Evolutionary conservation across 257 asterid species (phyloP).

Genomic region (Nyctanthes arbortristis): DNA sequence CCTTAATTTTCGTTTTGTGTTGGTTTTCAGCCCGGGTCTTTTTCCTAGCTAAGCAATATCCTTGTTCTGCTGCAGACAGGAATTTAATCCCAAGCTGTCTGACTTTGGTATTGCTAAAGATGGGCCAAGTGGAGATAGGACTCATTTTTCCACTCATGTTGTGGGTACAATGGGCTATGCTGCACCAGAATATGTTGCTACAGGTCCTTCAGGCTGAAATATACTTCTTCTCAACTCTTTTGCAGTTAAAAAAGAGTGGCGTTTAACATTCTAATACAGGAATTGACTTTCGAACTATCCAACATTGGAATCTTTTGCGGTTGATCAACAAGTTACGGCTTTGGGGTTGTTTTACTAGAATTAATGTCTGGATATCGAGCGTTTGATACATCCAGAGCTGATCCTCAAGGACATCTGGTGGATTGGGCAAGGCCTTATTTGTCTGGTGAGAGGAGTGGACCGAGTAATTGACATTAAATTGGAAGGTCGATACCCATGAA

Average conservation of each 20-base stretch:
- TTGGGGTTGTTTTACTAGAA: too few relatives aligned
- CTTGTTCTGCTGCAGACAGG: slow-evolving; percentile 3
- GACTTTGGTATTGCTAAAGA: background rate
- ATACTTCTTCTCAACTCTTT: background rate
- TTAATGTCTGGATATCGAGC: too few relatives aligned
- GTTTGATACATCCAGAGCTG: too few relatives aligned
- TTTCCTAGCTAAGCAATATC: background rate
- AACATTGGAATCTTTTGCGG: too few relatives aligned
- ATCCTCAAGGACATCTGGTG: too few relatives aligned
- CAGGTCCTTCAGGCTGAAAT: background rate
- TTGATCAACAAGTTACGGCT: too few relatives aligned
- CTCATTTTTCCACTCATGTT: background rate
- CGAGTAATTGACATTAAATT: too few relatives aligned
- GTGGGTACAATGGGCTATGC: background rate
- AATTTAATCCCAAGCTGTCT: background rate
- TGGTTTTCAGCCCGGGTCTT: background rate
- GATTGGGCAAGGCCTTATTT: too few relatives aligned
- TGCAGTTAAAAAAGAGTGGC: background rate
- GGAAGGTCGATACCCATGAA: too few relatives aligned
- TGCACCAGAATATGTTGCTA: background rate
- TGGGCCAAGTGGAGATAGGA: background rate
- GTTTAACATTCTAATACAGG: too few relatives aligned
- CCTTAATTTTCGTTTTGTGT: background rate
- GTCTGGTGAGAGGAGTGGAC: too few relatives aligned
- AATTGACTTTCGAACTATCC: too few relatives aligned